Base-by-base conservation (phyloP, 495 filamentous ascomycete genomes). In the Cercophora samala region DNA sequence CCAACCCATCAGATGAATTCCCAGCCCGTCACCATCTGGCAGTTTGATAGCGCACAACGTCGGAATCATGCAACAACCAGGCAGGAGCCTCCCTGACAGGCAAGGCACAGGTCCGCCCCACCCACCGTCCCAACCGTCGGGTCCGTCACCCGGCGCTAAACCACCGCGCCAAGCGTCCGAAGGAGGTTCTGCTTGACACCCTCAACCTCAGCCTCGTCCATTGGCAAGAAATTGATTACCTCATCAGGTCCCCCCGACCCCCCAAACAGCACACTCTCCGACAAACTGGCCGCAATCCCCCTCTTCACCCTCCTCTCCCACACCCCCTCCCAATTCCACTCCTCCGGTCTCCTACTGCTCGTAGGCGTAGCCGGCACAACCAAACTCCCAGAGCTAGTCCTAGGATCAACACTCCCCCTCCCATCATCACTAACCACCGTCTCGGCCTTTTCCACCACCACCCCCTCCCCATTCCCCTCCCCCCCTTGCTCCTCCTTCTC, bases 291-390 rank as follows among this genome's bases (percentile, higher is more conserved):
- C 59, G 89, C 83, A 24, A 96, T 85, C 29, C 90, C 90, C 74
- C 86, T 88, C 74, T 86, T 88, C 1, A 93, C 92, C 46, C 93
- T 83, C 64, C 91, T 86, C 68, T 92, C 90, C 93, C 93, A 97
- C 8, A 97, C 93, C 1, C 93, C 93, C 76, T 96, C 92, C 93
- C 93, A 97, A 75, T 93, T 94, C 93, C 93, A 97, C 66, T 95
- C 90, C 17, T 88, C 91, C 2, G 91, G 90, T 26, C 84, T 82
- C 60, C 88, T 84, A 55, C 58, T 66, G 18, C 60, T 64, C 18
- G 64, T 65, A 72, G 73, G 71, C 74, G 80, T 59, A 19, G 46
- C 65, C n/a, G 52, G 23, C 24, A 24, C 58, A 4, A 29, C 26
- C 60, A 62, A 46, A 23, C 24, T 60, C 54, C 29, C 18, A 26